Conservation (phyloP, 306 rosid species). For the Dryas octopetala region DNA sequence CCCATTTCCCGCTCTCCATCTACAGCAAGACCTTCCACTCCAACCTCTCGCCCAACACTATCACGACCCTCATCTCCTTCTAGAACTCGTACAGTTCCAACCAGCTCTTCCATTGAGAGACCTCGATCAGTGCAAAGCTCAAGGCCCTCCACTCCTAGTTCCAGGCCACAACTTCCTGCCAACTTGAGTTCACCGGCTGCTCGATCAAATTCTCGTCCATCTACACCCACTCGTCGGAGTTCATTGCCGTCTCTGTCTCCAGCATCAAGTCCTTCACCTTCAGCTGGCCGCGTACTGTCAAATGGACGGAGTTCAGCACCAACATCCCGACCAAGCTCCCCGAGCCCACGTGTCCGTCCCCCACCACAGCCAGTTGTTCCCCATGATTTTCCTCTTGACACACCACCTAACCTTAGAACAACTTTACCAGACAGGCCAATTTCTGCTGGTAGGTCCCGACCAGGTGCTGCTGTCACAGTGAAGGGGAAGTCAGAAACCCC, state of each 20-base stretch:
- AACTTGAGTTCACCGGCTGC: conserved; percentile 68
- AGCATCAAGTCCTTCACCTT: conserved; percentile 43
- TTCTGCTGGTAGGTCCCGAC: conserved; percentile 94
- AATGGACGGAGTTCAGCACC: conserved; percentile 75
- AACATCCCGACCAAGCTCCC: conserved; percentile 83
- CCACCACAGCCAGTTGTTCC: conserved; percentile 87
- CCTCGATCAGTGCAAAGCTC: conserved; percentile 63
- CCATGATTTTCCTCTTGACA: conserved; percentile 82
- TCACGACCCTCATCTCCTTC: conserved; percentile 89
- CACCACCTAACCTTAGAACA: conserved; percentile 95
- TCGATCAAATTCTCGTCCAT: conserved; percentile 75
- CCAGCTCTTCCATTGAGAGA: conserved; percentile 58
- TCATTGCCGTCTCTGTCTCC: conserved; percentile 64
- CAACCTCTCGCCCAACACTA: conserved; percentile 61
- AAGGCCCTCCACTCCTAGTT: conserved; percentile 92
- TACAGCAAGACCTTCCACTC: conserved; percentile 73
- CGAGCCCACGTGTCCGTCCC: conserved; percentile 71
- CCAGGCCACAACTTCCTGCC: conserved; percentile 89
- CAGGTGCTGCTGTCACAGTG: conserved; percentile 40
- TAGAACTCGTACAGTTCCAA: conserved; percentile 55
- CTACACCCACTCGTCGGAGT: conserved; percentile 78
- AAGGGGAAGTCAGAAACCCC: conserved; percentile 66
- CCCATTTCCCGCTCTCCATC: conserved; percentile 68
- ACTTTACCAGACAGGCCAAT: conserved; percentile 91
- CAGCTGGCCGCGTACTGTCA: conserved; percentile 49